A percentile compares a stretch with the other conserved stretches of the same genome.
Conservation (phyloP, 1,284 basidiomycete genomes). For the Erythrobasidium hasegawianum region DNA sequence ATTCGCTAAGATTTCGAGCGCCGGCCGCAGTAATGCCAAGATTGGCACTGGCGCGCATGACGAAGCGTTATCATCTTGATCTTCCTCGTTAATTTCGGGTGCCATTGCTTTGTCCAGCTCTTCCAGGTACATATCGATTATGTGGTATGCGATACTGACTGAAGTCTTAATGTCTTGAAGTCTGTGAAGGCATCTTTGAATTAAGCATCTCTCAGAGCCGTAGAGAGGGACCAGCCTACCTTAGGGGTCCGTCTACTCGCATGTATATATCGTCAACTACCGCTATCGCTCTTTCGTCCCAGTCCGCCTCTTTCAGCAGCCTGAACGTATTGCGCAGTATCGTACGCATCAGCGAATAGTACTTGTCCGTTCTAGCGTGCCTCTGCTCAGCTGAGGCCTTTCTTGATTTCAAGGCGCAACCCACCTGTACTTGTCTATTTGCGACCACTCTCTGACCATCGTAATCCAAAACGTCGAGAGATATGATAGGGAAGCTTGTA, state of each 20-base stretch:
- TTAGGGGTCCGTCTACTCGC: slow-evolving; percentile 66
- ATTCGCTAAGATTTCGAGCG: slow-evolving; percentile 64
- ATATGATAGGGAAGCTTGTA: slow-evolving; percentile 64
- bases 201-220: neutral
- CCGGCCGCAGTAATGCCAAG: slow-evolving; percentile 60
- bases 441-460: slow-evolving; percentile 83
- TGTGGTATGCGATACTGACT: slow-evolving; percentile 72
- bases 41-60: slow-evolving; percentile 54
- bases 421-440: slow-evolving; percentile 82
- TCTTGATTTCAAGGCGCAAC: slow-evolving; percentile 28
- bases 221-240: slow-evolving; percentile 55
- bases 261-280: slow-evolving; percentile 67
- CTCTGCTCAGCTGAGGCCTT: slow-evolving; percentile 20
- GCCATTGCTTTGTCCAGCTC: slow-evolving; percentile 76
- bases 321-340: slow-evolving; percentile 82
- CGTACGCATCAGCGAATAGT: slow-evolving; percentile 85
- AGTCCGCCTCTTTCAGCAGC: slow-evolving; percentile 66
- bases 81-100: slow-evolving; percentile 35
- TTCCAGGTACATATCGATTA: slow-evolving; percentile 83
- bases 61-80: slow-evolving; percentile 4
- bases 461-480: slow-evolving; percentile 85
- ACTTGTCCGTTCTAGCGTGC: slow-evolving; percentile 82
- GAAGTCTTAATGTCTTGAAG: slow-evolving; percentile 67
- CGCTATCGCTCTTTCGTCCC: slow-evolving; percentile 59
- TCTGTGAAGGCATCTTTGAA: no score